phyloP scores from a whole-genome alignment of 108 stramenopile genomes.

The Schizochytrium sp. region DNA sequence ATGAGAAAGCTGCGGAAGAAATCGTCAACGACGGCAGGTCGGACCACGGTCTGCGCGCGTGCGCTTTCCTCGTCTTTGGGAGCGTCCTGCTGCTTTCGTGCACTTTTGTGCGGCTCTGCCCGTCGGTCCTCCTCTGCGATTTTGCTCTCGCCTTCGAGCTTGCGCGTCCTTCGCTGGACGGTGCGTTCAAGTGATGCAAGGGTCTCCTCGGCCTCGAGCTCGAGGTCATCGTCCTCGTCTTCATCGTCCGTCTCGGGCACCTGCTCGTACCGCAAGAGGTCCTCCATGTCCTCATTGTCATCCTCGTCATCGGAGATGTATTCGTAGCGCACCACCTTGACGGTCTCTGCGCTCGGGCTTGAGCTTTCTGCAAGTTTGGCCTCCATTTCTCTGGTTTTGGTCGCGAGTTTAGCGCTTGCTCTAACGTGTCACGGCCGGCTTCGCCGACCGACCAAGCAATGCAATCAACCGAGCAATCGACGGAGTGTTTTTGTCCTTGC shows the following conservation, averaged over 20 bases:
- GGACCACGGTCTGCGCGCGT: neutral
- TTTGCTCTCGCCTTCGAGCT: neutral
- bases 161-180: neutral
- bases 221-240: neutral
- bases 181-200: neutral
- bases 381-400: neutral
- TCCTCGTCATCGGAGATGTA: conserved; percentile 15
- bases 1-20: conserved; percentile 59
- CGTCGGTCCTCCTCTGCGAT: neutral
- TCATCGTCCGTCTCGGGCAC: neutral
- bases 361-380: neutral
- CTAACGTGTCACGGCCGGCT: too few relatives aligned
- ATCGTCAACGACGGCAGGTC: conserved; percentile 56
- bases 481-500: too few relatives aligned
- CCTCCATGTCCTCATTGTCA: neutral
- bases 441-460: too few relatives aligned
- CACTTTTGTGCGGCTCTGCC: neutral
- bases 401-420: too few relatives aligned
- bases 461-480: too few relatives aligned
- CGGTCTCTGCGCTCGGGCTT: neutral
- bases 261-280: neutral
- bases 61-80: neutral
- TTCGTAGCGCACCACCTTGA: neutral
- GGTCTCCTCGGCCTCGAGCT: conserved; percentile 1
- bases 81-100: neutral